Evolutionary conservation across 2,329 filamentous ascomycete genomes (phyloP).

Genomic region (Leptographium lundbergii): DNA sequence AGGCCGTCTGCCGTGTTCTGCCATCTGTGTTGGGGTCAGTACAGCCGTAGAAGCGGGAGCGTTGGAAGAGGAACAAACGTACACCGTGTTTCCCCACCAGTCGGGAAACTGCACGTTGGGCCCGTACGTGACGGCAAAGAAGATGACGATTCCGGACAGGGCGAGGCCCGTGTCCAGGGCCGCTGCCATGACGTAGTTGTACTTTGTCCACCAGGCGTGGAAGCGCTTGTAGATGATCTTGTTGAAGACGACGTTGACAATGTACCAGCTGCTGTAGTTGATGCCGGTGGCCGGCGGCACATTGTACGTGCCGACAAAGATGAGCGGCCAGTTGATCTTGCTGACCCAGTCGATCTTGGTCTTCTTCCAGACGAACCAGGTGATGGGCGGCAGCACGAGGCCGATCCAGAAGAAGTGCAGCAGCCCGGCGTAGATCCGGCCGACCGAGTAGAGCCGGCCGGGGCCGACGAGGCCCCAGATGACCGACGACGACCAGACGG

Average conservation of each 20-base stretch:
- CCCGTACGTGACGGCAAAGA: conserved; percentile 22
- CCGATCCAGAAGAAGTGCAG: conserved; percentile 40
- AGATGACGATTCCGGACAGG: conserved; percentile 21
- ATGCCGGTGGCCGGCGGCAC: conserved; percentile 24
- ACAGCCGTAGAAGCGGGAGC: background rate
- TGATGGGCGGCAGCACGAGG: conserved; percentile 26
- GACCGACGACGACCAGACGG: conserved; percentile 33
- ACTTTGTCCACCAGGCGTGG: conserved; percentile 35
- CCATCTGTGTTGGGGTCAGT: conserved; percentile 11
- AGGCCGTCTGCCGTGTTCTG: conserved; percentile 20
- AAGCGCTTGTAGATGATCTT: conserved; percentile 27
- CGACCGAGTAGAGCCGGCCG: conserved; percentile 30
- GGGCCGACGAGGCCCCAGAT: conserved; percentile 42
- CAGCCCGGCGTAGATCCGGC: conserved; percentile 31
- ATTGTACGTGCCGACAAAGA: conserved; percentile 24
- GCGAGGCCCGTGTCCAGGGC: conserved; percentile 21
- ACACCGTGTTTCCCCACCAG: conserved; percentile 23
- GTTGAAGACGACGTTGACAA: conserved; percentile 33
- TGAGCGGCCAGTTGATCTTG: conserved; percentile 23
- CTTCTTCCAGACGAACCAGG: conserved; percentile 27
- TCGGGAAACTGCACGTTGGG: conserved; percentile 20
- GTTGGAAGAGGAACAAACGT: background rate
- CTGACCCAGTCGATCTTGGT: conserved; percentile 19
- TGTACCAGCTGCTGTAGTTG: conserved; percentile 26
- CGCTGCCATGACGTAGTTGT: conserved; percentile 24